Evolutionary conservation across 129 eudicot species (phyloP).

Genomic region (Escallonia rubra): DNA sequence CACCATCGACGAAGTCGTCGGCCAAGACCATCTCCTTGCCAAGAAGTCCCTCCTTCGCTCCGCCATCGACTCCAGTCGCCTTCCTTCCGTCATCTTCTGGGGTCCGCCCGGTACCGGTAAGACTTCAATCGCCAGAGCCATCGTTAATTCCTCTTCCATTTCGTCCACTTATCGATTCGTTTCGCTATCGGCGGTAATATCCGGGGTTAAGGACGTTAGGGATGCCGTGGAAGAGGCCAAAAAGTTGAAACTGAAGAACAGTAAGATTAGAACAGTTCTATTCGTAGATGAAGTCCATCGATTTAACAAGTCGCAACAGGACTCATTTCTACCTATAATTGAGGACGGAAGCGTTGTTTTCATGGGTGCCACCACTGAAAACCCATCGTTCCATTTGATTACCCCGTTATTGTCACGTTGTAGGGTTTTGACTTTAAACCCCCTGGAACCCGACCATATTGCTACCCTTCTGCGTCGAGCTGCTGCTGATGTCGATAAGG

Average conservation of each 20-base stretch:
- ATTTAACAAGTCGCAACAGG: conserved; percentile 88
- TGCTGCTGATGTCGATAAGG: conserved; percentile 36
- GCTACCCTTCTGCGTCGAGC: conserved; percentile 52
- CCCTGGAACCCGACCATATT: conserved; percentile 47
- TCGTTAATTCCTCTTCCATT: conserved; percentile 27
- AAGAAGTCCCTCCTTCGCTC: conserved; percentile 47
- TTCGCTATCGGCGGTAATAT: conserved; percentile 64
- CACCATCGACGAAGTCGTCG: conserved; percentile 52
- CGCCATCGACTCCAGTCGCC: conserved; percentile 39
- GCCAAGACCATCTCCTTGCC: conserved; percentile 79
- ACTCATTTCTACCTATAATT: conserved; percentile 80
- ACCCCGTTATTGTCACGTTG: conserved; percentile 87
- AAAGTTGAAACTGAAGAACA: conserved; percentile 21
- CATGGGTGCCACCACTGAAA: conserved; percentile 90
- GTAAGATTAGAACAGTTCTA: conserved; percentile 45
- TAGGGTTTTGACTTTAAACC: conserved; percentile 58
- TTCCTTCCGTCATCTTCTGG: conserved; percentile 84
- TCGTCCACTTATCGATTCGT: conserved; percentile 47
- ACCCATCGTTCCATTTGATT: conserved; percentile 84
- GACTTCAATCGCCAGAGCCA: conserved; percentile 84
- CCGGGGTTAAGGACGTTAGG: conserved; percentile 90
- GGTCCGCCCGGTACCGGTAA: conserved; percentile 99
- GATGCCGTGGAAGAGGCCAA: conserved; percentile 82
- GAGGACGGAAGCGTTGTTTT: conserved; percentile 84
- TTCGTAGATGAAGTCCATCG: conserved; percentile 94